Base-by-base conservation (phyloP, 1,139 yeast genomes). In the Diutina catenulata region DNA sequence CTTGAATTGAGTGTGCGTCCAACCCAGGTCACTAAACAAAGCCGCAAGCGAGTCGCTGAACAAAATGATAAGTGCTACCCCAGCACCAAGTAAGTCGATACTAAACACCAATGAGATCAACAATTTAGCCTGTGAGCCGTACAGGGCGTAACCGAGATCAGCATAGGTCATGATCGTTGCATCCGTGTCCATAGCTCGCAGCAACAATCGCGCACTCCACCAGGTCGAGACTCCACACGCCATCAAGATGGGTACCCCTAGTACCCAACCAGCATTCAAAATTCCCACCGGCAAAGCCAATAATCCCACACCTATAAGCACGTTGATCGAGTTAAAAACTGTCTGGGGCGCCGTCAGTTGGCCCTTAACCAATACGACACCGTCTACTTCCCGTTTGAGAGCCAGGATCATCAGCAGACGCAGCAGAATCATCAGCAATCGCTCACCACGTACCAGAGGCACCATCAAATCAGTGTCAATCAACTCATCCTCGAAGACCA, bases 151-250 rank as follows among this genome's bases (percentile, higher is more conserved):
- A 6, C 88, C 93, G 47, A 83, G 64, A 55, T 87, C 96, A 5
- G 94, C 94, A 55, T 87, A 88, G 0, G 95, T 83, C 70, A 79
- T 79, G 45, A 88, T 64, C 1, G 88, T 76, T 8, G 69, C 72
- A 53, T 84, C 88, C 1, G 81, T 76, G 47, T 80, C 87, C 71
- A 84, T 63, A 2, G 68, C 49, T 36, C 49, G 54, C 1, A 70
- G 64, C 37, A 68, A 52, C 27, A 68, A 54, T 1, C 57, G 47
- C 2, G 73, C 74, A 3, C 68, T 60, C 72, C 72, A 67, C 43
- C 55, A 65, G 1, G 72, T 66, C 10, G 62, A 45, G 28, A 61
- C 41, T 3, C 70, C 70, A 50, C 72, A 64, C 4, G 49, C 40
- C n/a, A 62, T 41, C 37, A 68, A 54, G 5, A 65, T 43, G 0